Percentiles rank a stretch among this genome's conserved stretches.
phyloP scores from a whole-genome alignment of 2,329 filamentous ascomycete species.

The Xylariaceae sp. region DNA sequence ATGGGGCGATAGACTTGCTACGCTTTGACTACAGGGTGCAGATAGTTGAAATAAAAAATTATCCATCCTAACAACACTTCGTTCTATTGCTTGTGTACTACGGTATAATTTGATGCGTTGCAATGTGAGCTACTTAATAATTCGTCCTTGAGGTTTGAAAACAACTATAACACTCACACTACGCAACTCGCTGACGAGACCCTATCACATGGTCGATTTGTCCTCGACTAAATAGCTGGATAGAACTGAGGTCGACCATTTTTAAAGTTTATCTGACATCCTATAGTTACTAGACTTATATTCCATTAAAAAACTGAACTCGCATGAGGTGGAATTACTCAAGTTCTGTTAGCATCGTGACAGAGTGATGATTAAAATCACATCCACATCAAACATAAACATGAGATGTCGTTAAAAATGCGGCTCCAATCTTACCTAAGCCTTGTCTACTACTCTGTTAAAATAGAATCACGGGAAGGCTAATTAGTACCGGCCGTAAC shows the following conservation, averaged over 20 bases:
- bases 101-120: neutral
- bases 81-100: neutral
- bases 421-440: constrained; percentile 27
- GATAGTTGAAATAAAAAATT: constrained; percentile 27
- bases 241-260: too few species aligned
- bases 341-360: neutral
- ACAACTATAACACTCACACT: too few species aligned
- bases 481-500: too few species aligned
- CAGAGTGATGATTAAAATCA: neutral
- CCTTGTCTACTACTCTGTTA: constrained; percentile 13
- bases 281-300: too few species aligned
- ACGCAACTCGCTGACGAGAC: too few species aligned
- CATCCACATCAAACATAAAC: neutral
- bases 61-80: constrained; percentile 4
- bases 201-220: too few species aligned
- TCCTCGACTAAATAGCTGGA: too few species aligned
- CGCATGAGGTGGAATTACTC: too few species aligned
- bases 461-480: constrained; percentile 21
- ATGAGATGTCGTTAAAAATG: constrained; percentile 23
- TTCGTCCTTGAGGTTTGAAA: too few species aligned
- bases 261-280: too few species aligned
- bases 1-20: constrained; percentile 21
- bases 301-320: too few species aligned
- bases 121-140: neutral
- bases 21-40: constrained; percentile 19